Base-by-base conservation (phyloP, 768 basidiomycete genomes). In the Amanita rubescens region DNA sequence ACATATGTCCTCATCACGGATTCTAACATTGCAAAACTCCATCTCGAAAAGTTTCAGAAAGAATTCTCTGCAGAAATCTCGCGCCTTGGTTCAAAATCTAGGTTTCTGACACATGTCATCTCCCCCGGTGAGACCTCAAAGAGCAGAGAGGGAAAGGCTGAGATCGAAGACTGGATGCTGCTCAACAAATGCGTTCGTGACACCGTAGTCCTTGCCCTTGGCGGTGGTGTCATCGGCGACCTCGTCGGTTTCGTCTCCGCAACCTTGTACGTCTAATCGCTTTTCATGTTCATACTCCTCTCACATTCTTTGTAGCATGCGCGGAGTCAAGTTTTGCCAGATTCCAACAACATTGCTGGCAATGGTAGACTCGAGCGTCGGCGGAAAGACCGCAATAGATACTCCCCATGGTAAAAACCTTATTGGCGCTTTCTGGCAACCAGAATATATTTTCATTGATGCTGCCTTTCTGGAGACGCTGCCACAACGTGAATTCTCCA, bases 331-430 rank as follows among this genome's bases (percentile, higher is more conserved):
- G 53, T 90, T 95, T 69, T 85, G 91, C 19, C 96, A 99, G 71
- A 90, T 99, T 52, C 96, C 96, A 0, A 97, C 96, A 0, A 96
- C 94, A 0, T 76, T 99, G 1, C 79, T 99, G 55, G 93, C 94
- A 5, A 99, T 99, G 96, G 96, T 99, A 20, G 96, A 99, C 69
- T 97, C 94, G 0, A 86, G 91, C 56, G 85, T 99, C 41, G 96
- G 96, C 5, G 95, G 96, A 33, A 99, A 97, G 76, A 99, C 96
- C 0, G 95, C 96, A n/a, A 94, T 98, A 57, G 96, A 99, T 66
- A 97, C 95, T 0, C 93, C 92, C 2, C 90, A 93, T 58, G 96
- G 96, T 52, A 99, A 99, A 74, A 99, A 99, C 69, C 80, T 98
- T 59, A 92, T 99, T 59, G 96, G 96, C 55, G 89, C 95, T 4